Evolutionary conservation across 2,329 filamentous ascomycete species (phyloP).

Genomic region (Remersonia thermophila): DNA sequence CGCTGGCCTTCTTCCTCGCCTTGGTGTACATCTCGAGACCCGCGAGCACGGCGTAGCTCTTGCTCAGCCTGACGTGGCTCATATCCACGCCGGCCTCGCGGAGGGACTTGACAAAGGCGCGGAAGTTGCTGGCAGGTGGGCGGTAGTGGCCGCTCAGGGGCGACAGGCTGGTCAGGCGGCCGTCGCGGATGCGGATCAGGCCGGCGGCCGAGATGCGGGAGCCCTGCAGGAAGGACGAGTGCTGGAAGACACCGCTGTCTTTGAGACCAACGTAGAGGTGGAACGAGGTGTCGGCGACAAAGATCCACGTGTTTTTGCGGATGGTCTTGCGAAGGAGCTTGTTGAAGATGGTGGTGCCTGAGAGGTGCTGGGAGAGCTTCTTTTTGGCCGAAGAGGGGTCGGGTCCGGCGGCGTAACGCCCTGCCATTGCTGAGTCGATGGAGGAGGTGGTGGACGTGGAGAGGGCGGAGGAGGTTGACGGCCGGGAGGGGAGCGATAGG

Average conservation of each 20-base stretch:
- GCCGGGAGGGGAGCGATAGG: slow-evolving; percentile 12
- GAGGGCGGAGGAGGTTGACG: slow-evolving; percentile 4
- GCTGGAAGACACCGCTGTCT: slow-evolving; percentile 76
- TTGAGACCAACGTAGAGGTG: slow-evolving; percentile 86
- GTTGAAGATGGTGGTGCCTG: slow-evolving; percentile 61
- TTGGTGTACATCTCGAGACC: slow-evolving; percentile 65
- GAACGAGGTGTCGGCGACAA: slow-evolving; percentile 76
- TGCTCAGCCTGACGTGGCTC: slow-evolving; percentile 63
- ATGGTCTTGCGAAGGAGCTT: slow-evolving; percentile 66
- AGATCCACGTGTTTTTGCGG: slow-evolving; percentile 87
- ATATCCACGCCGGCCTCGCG: slow-evolving; percentile 67
- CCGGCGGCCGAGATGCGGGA: slow-evolving; percentile 72
- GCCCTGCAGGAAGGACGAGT: slow-evolving; percentile 79
- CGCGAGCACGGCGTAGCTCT: slow-evolving; percentile 69
- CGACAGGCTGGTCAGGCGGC: slow-evolving; percentile 60
- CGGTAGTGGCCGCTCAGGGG: slow-evolving; percentile 72
- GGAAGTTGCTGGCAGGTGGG: slow-evolving; percentile 71
- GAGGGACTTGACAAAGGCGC: slow-evolving; percentile 64
- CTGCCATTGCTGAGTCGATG: slow-evolving; percentile 44
- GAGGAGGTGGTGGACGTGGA: slow-evolving; percentile 34
- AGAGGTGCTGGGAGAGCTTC: slow-evolving; percentile 53
- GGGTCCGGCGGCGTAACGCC: slow-evolving; percentile 21
- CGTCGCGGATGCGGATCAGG: slow-evolving; percentile 72
- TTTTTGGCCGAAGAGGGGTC: slow-evolving; percentile 47
- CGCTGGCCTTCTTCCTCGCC: slow-evolving; percentile 11